A percentile compares a stretch with the other conserved stretches of the same genome.
These are phyloP conservation scores for Candida vartiovaarae DNA, from an alignment of 805 yeast genomes.

Conservation along the genomic window DNA sequence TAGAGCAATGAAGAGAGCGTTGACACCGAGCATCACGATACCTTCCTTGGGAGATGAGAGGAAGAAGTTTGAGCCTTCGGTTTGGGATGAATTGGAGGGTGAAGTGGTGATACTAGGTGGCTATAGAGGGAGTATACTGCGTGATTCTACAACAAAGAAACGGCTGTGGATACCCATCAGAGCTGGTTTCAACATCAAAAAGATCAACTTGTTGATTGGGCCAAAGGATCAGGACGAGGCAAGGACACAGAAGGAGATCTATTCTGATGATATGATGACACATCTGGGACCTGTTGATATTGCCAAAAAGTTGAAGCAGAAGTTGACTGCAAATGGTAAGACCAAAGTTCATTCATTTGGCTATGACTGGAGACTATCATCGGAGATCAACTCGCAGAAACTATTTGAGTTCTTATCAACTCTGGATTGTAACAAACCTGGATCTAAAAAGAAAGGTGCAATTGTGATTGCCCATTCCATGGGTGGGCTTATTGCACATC, in stretches of 20 bases:
- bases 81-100: constrained; percentile 62
- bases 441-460: constrained; percentile 53
- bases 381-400: constrained; percentile 45
- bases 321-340: constrained; percentile 45
- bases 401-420: constrained; percentile 41
- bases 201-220: constrained; percentile 65
- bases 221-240: constrained; percentile 66
- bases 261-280: constrained; percentile 70
- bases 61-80: constrained; percentile 27
- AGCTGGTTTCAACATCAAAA: constrained; percentile 73
- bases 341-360: constrained; percentile 68
- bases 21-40: constrained; percentile 39
- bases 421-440: constrained; percentile 33
- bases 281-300: constrained; percentile 88
- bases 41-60: constrained; percentile 16
- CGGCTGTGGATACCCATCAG: constrained; percentile 84
- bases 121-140: constrained; percentile 72
- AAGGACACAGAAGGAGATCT: constrained; percentile 42
- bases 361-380: constrained; percentile 89
- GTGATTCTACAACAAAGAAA: constrained; percentile 56
- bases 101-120: constrained; percentile 83
- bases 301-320: constrained; percentile 51
- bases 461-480: constrained; percentile 83
- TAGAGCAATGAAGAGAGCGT: constrained; percentile 60
- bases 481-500: constrained; percentile 89